Conservation (phyloP, 768 basidiomycete species). For the Chalciporus piperatus region DNA sequence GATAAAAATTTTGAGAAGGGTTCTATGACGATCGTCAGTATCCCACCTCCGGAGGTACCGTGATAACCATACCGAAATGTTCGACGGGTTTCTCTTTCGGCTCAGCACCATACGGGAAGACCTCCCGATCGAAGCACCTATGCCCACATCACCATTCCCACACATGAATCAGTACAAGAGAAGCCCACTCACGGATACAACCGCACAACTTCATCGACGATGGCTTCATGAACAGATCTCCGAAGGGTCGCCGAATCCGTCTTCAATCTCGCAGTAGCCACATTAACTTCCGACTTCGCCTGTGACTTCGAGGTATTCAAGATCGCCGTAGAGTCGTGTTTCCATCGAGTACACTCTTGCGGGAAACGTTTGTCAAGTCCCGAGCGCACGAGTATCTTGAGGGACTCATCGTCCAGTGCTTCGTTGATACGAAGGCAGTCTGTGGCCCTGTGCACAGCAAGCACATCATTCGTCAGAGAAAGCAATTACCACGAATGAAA, state of each 20-base stretch:
- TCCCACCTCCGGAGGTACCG: no score
- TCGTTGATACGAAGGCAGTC: slow-evolving; percentile 25
- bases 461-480: neutral
- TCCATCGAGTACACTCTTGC: slow-evolving; percentile 23
- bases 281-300: neutral
- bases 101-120: slow-evolving; percentile 3
- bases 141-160: neutral
- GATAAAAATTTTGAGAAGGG: slow-evolving; percentile 1
- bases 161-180: neutral
- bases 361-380: slow-evolving; percentile 32
- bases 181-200: slow-evolving; percentile 6
- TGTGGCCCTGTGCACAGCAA: slow-evolving; percentile 11
- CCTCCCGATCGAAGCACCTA: slow-evolving; percentile 16
- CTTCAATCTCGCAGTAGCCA: neutral
- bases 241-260: slow-evolving; percentile 7
- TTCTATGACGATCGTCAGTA: slow-evolving; percentile 6
- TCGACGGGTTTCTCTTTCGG: neutral
- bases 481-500: neutral
- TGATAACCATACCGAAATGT: slow-evolving; percentile 1
- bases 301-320: neutral
- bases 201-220: slow-evolving; percentile 15
- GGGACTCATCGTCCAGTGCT: slow-evolving; percentile 22
- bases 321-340: slow-evolving; percentile 6
- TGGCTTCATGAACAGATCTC: slow-evolving; percentile 17
- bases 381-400: slow-evolving; percentile 25